A percentile compares a stretch with the other conserved stretches of the same genome.
Conservation (phyloP, 2,329 filamentous ascomycete genomes). For the Hymenotorrendiella dingleyae region DNA sequence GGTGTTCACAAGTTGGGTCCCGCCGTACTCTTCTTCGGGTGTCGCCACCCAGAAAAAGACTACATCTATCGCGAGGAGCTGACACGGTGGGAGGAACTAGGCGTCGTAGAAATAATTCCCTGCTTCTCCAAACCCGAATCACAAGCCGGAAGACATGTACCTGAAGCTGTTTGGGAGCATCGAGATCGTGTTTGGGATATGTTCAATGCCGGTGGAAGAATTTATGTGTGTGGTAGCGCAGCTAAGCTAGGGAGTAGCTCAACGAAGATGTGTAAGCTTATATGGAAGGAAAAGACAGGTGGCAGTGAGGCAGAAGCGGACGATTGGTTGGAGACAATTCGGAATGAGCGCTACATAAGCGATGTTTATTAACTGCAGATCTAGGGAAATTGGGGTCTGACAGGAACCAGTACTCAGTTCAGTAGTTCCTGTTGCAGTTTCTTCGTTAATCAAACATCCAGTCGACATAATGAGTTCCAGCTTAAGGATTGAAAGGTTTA, state of each 20-base stretch:
- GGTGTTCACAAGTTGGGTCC: conserved; percentile 8
- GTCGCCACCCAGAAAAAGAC: conserved; percentile 37
- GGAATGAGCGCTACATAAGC: conserved; percentile 10
- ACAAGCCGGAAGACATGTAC: conserved; percentile 6
- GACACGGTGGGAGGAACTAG: conserved; percentile 17
- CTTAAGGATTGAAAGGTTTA: no score
- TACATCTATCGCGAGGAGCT: conserved; percentile 38
- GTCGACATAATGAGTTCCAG: no score
- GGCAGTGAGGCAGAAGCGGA: conserved; percentile 10
- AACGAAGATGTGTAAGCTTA: conserved; percentile 9
- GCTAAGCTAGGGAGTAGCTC: conserved; percentile 4
- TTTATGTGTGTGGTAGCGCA: conserved; percentile 11
- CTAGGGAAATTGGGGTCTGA: no score
- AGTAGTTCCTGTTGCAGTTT: no score
- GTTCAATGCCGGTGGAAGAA: conserved; percentile 10
- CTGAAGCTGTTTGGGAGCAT: conserved; percentile 13
- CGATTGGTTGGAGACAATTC: conserved; percentile 9
- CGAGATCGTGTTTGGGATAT: conserved; percentile 3
- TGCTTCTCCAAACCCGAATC: conserved; percentile 3
- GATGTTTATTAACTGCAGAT: no score
- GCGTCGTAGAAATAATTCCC: conserved; percentile 8
- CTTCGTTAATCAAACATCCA: no score
- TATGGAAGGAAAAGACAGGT: conserved; percentile 1
- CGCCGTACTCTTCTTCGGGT: conserved; percentile 44
- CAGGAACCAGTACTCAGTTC: no score